Evolutionary conservation across 1,139 yeast genomes (phyloP).

Genomic region (Debaryomyces udenii): DNA sequence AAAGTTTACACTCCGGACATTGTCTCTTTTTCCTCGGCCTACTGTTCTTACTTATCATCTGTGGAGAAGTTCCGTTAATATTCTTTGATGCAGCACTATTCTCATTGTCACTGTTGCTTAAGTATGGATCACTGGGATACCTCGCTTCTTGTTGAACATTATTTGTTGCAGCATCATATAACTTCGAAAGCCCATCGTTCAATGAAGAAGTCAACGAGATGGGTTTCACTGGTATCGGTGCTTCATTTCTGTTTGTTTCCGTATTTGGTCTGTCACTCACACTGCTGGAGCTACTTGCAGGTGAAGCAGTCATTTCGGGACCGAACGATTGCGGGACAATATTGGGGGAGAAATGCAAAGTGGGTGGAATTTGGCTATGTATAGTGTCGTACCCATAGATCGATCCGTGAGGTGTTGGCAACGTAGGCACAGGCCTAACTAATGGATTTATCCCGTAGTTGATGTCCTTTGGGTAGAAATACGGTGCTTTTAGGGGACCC

Average conservation of each 20-base stretch:
- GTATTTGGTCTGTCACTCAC: not conserved
- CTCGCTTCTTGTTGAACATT: not conserved
- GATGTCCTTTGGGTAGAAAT: not conserved
- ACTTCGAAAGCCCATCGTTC: slow-evolving; percentile 5
- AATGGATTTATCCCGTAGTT: slow-evolving; percentile 1
- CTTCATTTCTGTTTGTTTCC: not conserved
- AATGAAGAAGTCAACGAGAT: slow-evolving; percentile 2
- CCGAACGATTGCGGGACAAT: slow-evolving; percentile 1
- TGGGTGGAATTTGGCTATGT: slow-evolving; percentile 1
- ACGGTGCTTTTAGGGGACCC: not conserved
- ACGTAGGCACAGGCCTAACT: not conserved
- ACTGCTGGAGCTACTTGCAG: not conserved
- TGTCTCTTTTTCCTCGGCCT: slow-evolving; percentile 76
- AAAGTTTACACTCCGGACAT: slow-evolving; percentile 79
- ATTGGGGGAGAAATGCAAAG: not conserved
- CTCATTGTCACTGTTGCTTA: slow-evolving; percentile 11
- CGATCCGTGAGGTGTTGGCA: too few relatives aligned
- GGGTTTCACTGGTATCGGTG: not conserved
- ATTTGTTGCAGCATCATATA: slow-evolving; percentile 8
- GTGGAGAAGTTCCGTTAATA: too few relatives aligned
- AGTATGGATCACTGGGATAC: slow-evolving; percentile 4
- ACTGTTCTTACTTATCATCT: slow-evolving; percentile 20
- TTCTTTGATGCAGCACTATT: not conserved
- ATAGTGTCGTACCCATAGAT: not conserved
- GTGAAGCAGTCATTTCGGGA: not conserved